Conservation (phyloP, 2,329 filamentous ascomycete genomes). For the Aspergillus versicolor region DNA sequence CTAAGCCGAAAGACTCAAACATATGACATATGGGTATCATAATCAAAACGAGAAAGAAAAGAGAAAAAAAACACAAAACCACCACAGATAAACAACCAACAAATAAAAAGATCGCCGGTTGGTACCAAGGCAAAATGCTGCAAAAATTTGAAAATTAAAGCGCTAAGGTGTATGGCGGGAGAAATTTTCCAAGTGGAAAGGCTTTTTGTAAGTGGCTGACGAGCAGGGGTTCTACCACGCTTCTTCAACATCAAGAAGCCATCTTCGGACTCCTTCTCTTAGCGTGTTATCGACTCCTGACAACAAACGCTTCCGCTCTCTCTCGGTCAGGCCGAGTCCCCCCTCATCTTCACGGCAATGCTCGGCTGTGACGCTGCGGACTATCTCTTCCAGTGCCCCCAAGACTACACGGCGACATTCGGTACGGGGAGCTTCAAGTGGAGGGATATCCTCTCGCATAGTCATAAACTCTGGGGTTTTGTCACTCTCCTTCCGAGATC, state of each 20-base stretch:
- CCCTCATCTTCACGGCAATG: conserved; percentile 42
- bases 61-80: conserved; percentile 1
- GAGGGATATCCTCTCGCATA: conserved; percentile 29
- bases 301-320: conserved; percentile 34
- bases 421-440: conserved; percentile 47
- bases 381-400: conserved; percentile 57
- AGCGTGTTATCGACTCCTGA: conserved; percentile 50
- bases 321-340: conserved; percentile 31
- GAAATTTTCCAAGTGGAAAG: background rate
- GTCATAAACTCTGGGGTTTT: conserved; percentile 21
- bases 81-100: background rate
- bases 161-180: background rate
- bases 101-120: background rate
- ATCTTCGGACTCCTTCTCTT: conserved; percentile 57
- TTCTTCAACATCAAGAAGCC: conserved; percentile 53
- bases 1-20: conserved; percentile 17
- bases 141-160: background rate
- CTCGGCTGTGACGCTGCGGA: conserved; percentile 54
- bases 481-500: conserved; percentile 34
- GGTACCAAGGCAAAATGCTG: background rate
- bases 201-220: background rate
- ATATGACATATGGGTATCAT: conserved; percentile 30
- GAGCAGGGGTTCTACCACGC: conserved; percentile 29
- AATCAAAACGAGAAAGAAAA: conserved; percentile 8
- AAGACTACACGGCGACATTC: conserved; percentile 57